Base-by-base conservation (phyloP, 176 grass and related monocot genomes). In the Luzula sylvatica region DNA sequence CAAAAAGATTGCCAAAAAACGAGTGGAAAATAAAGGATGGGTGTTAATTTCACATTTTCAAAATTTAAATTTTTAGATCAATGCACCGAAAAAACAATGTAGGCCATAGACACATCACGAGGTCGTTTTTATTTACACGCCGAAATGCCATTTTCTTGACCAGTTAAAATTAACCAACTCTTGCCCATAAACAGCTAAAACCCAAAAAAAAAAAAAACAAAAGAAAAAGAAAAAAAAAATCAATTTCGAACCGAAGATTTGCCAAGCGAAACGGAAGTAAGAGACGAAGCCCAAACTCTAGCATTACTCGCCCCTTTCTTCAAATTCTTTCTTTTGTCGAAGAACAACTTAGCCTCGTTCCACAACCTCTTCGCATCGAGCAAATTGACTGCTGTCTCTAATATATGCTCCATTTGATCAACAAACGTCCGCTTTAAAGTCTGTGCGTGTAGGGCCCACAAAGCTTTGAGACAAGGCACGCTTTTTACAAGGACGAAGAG, bases 231-330 rank as follows among this genome's bases (percentile, higher is more conserved):
- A 48, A 53, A 78, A 22, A 53, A 40, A 22, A 9, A 12, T 66
- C 67, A 58, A 44, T 65, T 40, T 74, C 74, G 69, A 46, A 83
- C 77, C 3, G 90, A 86, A 5, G 76, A 42, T 72, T 96, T 77
- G 27, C 90, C 84, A 7, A 89, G 71, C 15, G 90, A 89, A 58
- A 96, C 83, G 26, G 89, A 95, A 55, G 89, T 14, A 73, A 95
- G 76, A 0, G 84, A 82, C 20, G 90, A 96, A 42, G 90, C 84
- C 90, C 84, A 96, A 22, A 82, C 84, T 7, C 73, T 73, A 30
- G 90, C 90, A 52, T 83, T 96, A 58, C 62, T 96, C 0, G 81
- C 84, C 11, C 90, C 81, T 60, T 78, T 86, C 53, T 71, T 70
- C 50, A 96, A 56, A 26, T 67, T 77, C 13, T 80, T 76, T 43